phyloP scores from a whole-genome alignment of 2,329 filamentous ascomycete genomes.

The Zymoseptoria ardabiliae region DNA sequence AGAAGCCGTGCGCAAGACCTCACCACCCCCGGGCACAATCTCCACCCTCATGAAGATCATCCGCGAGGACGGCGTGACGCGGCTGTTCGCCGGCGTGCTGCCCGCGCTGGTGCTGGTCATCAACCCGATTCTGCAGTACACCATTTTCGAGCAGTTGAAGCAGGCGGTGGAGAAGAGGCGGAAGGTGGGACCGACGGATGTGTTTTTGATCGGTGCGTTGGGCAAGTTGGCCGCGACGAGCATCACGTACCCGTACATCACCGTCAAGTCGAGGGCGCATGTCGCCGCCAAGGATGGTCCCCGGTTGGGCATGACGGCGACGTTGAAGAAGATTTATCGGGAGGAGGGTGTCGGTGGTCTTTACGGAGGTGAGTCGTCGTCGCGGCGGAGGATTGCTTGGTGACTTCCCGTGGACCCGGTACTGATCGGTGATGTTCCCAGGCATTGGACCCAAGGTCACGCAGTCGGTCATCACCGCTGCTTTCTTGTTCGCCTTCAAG shows the following conservation, averaged over 20 bases:
- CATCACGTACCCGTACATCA: constrained; percentile 98
- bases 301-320: constrained; percentile 72
- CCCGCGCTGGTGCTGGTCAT: constrained; percentile 91
- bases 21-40: constrained; percentile 63
- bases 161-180: constrained; percentile 71
- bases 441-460: constrained; percentile 94
- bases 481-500: constrained; percentile 96
- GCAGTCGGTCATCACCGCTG: constrained; percentile 92
- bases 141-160: constrained; percentile 97
- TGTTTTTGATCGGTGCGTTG: constrained; percentile 83
- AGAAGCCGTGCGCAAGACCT: constrained; percentile 40
- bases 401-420: background rate
- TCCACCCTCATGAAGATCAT: constrained; percentile 74
- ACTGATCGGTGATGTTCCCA: constrained; percentile 32
- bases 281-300: constrained; percentile 71
- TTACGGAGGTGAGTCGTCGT: constrained; percentile 71
- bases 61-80: constrained; percentile 71
- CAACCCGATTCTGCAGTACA: constrained; percentile 98
- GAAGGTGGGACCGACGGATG: constrained; percentile 74
- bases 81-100: constrained; percentile 85
- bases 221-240: constrained; percentile 91
- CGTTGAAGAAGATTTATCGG: constrained; percentile 68
- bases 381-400: background rate
- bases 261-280: constrained; percentile 96
- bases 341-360: constrained; percentile 89